Conservation (phyloP, 208 protist species). For the Wallacemonas sp. region DNA sequence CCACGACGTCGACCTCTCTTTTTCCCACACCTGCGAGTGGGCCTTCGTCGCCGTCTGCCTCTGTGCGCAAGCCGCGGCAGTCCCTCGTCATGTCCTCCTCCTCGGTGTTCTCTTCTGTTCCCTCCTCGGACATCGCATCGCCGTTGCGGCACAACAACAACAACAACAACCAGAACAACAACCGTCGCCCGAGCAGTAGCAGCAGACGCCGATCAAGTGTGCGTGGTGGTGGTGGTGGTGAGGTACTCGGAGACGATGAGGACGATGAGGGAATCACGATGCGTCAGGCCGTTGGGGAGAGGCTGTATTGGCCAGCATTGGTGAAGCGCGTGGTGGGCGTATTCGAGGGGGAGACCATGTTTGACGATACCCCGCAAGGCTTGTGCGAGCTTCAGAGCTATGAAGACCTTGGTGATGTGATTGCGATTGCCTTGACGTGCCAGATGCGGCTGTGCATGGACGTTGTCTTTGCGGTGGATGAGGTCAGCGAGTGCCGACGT, state of each 20-base stretch:
- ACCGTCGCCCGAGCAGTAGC: neutral
- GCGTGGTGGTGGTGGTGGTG: neutral
- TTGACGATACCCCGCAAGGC: constrained; percentile 35
- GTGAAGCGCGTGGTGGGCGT: constrained; percentile 45
- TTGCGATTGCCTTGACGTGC: constrained; percentile 37
- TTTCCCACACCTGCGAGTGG: no score
- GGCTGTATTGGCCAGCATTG: constrained; percentile 74
- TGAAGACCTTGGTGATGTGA: constrained; percentile 48
- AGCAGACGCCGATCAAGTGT: neutral
- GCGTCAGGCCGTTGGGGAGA: constrained; percentile 12
- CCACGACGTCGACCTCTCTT: no score
- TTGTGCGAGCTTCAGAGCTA: constrained; percentile 35
- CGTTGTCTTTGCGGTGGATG: constrained; percentile 71
- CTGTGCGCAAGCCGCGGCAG: no score
- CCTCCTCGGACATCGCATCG: no score
- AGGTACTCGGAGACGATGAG: no score
- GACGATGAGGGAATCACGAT: neutral
- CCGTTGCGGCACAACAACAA: neutral
- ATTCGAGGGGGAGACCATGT: constrained; percentile 39
- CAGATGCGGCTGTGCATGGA: constrained; percentile 59
- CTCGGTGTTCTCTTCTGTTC: no score
- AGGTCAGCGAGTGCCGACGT: constrained; percentile 47
- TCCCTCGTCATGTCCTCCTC: neutral
- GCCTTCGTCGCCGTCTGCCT: no score
- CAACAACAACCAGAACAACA: neutral